These are phyloP conservation scores for Diaporthe citrichinensis DNA, from an alignment of 2,329 filamentous ascomycete species.

Conservation along the genomic window DNA sequence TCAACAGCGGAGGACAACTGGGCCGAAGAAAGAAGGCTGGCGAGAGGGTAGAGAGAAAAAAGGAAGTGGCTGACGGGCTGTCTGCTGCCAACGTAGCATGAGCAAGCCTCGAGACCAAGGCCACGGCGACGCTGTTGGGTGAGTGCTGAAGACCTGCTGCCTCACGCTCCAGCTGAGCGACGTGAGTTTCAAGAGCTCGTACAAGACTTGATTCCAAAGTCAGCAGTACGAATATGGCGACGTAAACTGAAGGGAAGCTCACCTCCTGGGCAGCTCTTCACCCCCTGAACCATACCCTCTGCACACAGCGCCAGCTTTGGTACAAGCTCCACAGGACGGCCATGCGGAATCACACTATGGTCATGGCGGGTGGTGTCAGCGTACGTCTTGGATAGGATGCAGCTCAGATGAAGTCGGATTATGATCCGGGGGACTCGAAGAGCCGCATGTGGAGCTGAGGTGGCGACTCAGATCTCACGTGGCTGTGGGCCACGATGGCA, in stretches of 20 bases:
- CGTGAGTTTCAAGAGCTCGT: slow-evolving; percentile 23
- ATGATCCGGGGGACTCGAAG: neutral
- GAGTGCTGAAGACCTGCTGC: slow-evolving; percentile 32
- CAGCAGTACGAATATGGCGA: neutral
- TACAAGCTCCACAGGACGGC: slow-evolving; percentile 27
- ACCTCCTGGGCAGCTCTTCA: slow-evolving; percentile 33
- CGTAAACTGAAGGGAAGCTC: neutral
- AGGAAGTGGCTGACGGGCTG: neutral
- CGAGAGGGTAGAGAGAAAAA: slow-evolving; percentile 29
- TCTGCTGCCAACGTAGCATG: slow-evolving; percentile 23
- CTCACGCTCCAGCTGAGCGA: slow-evolving; percentile 30
- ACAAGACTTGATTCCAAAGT: neutral
- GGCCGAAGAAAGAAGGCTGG: slow-evolving; percentile 31
- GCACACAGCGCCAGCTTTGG: slow-evolving; percentile 34
- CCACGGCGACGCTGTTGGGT: slow-evolving; percentile 28
- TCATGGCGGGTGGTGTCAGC: neutral
- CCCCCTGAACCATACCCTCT: slow-evolving; percentile 25
- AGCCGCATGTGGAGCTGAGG: slow-evolving; percentile 20
- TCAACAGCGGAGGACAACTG: slow-evolving; percentile 30
- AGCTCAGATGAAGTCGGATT: neutral
- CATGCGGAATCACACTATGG: slow-evolving; percentile 32
- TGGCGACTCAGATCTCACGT: slow-evolving; percentile 4
- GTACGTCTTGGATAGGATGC: neutral
- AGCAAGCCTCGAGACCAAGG: slow-evolving; percentile 30
- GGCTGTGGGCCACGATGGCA: slow-evolving; percentile 23